These are phyloP conservation scores for Nakaseomyces delphensis DNA, from an alignment of 1,139 yeast species.

Conservation along the genomic window DNA sequence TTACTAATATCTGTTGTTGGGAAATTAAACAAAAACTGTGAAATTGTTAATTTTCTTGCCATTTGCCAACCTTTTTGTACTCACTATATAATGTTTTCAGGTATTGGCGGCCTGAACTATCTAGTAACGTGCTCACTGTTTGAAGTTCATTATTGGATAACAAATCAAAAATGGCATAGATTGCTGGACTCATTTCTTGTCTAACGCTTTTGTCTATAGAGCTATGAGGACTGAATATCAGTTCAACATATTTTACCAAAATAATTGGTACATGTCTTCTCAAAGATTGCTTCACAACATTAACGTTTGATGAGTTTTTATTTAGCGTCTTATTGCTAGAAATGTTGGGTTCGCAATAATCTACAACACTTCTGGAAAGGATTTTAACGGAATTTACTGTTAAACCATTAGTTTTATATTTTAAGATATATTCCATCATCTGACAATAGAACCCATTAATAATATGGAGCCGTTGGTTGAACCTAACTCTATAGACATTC, in stretches of 20 bases:
- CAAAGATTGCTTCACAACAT: conserved; percentile 48
- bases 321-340: conserved; percentile 17
- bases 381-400: conserved; percentile 35
- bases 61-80: conserved; percentile 71
- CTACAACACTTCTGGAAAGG: conserved; percentile 51
- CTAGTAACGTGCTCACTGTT: conserved; percentile 60
- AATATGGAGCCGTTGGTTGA: conserved; percentile 66
- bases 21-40: no score
- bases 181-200: conserved; percentile 46
- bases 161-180: conserved; percentile 59
- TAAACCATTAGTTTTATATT: conserved; percentile 15
- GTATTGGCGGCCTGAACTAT: conserved; percentile 58
- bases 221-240: conserved; percentile 43
- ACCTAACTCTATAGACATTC: conserved; percentile 59
- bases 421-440: conserved; percentile 1
- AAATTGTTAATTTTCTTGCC: conserved; percentile 62
- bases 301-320: conserved; percentile 46
- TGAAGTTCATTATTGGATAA: conserved; percentile 60
- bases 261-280: conserved; percentile 57
- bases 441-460: conserved; percentile 40
- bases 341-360: conserved; percentile 61
- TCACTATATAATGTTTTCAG: conserved; percentile 61
- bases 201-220: conserved; percentile 38
- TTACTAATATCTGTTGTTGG: no score
- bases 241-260: conserved; percentile 46